Percentiles rank a stretch among this genome's conserved stretches.
These are phyloP conservation scores for Thyridium curvatum DNA, from an alignment of 2,329 filamentous ascomycete species.

Conservation along the genomic window DNA sequence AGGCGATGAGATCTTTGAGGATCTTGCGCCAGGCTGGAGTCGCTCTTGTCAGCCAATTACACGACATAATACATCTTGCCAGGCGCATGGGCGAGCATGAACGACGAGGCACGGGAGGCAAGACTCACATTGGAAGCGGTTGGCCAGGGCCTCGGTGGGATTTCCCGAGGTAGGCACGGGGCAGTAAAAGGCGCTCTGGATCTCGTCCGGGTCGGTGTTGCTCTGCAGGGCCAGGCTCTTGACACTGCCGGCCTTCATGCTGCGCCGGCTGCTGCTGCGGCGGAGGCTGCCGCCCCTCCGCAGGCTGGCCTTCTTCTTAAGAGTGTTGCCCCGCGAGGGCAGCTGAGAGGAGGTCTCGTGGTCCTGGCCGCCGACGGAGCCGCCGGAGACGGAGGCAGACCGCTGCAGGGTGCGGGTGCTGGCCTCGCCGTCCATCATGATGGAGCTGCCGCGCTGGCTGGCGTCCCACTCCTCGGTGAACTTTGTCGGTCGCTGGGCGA, in stretches of 20 bases:
- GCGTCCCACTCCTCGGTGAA: constrained; percentile 70
- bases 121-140: constrained; percentile 75
- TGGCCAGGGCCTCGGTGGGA: constrained; percentile 81
- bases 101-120: background rate
- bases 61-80: constrained; percentile 2
- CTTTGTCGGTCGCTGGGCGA: constrained; percentile 31
- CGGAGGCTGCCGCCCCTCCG: constrained; percentile 68
- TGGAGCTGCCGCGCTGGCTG: constrained; percentile 59
- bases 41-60: too few species aligned
- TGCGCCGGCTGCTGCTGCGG: constrained; percentile 74
- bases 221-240: constrained; percentile 71
- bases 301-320: constrained; percentile 84
- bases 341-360: constrained; percentile 22
- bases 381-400: constrained; percentile 53
- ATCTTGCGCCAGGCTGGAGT: constrained; percentile 82
- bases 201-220: constrained; percentile 59
- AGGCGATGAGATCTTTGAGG: constrained; percentile 87
- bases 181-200: constrained; percentile 80
- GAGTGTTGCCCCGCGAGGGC: constrained; percentile 56
- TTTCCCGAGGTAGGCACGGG: constrained; percentile 83
- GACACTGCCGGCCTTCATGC: constrained; percentile 80
- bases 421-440: constrained; percentile 41
- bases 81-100: background rate
- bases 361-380: constrained; percentile 39
- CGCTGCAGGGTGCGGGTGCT: constrained; percentile 43